A percentile compares a stretch with the other conserved stretches of the same genome.
Conservation (phyloP, 176 grass and related monocot species). For the Avena insularis region DNA sequence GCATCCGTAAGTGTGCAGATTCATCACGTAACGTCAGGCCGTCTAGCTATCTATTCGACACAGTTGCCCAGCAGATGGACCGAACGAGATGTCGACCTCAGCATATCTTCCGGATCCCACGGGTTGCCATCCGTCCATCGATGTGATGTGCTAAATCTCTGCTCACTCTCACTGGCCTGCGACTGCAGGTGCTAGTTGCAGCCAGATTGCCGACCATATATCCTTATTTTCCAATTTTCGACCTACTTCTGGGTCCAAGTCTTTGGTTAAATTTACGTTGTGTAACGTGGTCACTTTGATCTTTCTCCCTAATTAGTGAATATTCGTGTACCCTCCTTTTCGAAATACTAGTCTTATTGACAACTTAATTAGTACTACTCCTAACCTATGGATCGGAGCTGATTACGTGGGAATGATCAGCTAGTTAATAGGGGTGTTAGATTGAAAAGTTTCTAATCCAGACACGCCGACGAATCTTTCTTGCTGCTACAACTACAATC, state of each 20-base stretch:
- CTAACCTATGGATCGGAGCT: neutral
- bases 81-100: neutral
- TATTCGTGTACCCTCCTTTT: too few relatives aligned
- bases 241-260: too few relatives aligned
- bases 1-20: neutral
- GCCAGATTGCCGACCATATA: too few relatives aligned
- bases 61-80: neutral
- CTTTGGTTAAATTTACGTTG: too few relatives aligned
- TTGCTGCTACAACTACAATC: slow-evolving; percentile 14
- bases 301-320: too few relatives aligned
- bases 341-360: too few relatives aligned
- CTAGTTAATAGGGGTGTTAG: neutral
- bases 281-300: too few relatives aligned
- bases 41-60: slow-evolving; percentile 2
- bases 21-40: neutral
- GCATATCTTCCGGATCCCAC: neutral
- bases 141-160: neutral
- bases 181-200: neutral
- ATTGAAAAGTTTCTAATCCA: neutral
- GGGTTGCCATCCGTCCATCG: neutral
- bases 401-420: neutral
- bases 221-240: too few relatives aligned
- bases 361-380: too few relatives aligned
- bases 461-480: slow-evolving; percentile 1
- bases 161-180: neutral